phyloP scores from a whole-genome alignment of 805 yeast species.

The Wickerhamomyces queroliae region DNA sequence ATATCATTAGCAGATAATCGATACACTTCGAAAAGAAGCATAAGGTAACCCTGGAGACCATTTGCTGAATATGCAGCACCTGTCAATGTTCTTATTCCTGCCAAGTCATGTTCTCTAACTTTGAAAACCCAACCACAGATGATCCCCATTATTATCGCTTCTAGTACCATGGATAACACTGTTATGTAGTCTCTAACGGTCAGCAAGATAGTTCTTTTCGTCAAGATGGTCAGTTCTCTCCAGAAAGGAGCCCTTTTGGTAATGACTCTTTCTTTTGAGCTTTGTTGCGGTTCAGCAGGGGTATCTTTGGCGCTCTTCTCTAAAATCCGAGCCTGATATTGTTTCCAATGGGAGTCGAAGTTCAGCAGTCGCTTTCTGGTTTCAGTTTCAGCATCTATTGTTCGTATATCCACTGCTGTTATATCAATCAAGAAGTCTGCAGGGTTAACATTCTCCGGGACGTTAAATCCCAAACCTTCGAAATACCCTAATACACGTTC shows the following conservation, averaged over 20 bases:
- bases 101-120: conserved; percentile 50
- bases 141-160: conserved; percentile 48
- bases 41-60: conserved; percentile 27
- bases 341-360: conserved; percentile 28
- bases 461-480: conserved; percentile 32
- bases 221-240: conserved; percentile 38
- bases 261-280: conserved; percentile 11
- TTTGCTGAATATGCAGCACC: conserved; percentile 26
- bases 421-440: conserved; percentile 57
- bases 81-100: conserved; percentile 59
- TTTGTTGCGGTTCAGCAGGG: conserved; percentile 9
- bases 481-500: conserved; percentile 48
- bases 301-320: conserved; percentile 8
- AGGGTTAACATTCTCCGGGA: conserved; percentile 48
- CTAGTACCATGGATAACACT: conserved; percentile 30
- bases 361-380: conserved; percentile 24
- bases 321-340: conserved; percentile 1
- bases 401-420: conserved; percentile 47
- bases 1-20: conserved; percentile 41
- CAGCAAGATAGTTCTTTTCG: conserved; percentile 38
- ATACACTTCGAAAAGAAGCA: conserved; percentile 43
- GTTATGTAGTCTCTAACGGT: conserved; percentile 49
- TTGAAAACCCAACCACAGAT: conserved; percentile 75
- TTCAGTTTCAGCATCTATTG: conserved; percentile 26
- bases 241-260: conserved; percentile 31